Evolutionary conservation across 495 filamentous ascomycete genomes (phyloP), one percentile per base, ranked within the genome.

Genomic region (Usnea hakonensis): DNA sequence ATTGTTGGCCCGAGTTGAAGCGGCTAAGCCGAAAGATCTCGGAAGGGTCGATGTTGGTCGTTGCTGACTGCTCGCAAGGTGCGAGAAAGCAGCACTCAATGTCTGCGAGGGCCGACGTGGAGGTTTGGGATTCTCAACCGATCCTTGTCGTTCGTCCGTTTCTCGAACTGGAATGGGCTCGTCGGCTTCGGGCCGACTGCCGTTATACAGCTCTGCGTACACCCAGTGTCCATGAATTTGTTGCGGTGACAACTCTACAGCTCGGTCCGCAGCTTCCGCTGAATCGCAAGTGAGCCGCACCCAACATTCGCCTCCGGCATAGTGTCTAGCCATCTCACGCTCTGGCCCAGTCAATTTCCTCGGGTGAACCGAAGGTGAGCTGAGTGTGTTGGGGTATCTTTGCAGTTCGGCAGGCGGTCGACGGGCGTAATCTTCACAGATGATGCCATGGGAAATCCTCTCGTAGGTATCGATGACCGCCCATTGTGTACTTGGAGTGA

Each of bases 201-300:
- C 87, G 63, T 82, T 77, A 65, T 90, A 96, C 16, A 79, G 78
- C 75, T 96, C 90, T 55, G 88, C 91, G 69, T 83, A 88, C 35
- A 95, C 86, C 41, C 86, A 72, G 68, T 90, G 82, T 4, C 90
- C 90, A 54, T 89, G 79, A 41, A 95, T 85, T 58, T 79, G 80
- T 71, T 91, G 88, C 1, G 91, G 91, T 38, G 87, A 91, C 64
- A 81, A 80, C 65, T 85, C 88, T 58, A 85, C 77, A 28, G 90
- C 91, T 40, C 83, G 79, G 55, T 91, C 88, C 23, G 90, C 91
- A 5, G 90, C 86, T 62, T 87, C 82, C 37, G 83, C 79, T 8
- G 88, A 90, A 73, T 95, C 90, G 66, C 93, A 96, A 1, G 91
- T 96, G 57, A 96, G 80, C 69, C 95, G 96, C 67, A 96, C 89